Evolutionary conservation across 23 red algal species (phyloP).

Genomic region (Pyropia yezoensis): DNA sequence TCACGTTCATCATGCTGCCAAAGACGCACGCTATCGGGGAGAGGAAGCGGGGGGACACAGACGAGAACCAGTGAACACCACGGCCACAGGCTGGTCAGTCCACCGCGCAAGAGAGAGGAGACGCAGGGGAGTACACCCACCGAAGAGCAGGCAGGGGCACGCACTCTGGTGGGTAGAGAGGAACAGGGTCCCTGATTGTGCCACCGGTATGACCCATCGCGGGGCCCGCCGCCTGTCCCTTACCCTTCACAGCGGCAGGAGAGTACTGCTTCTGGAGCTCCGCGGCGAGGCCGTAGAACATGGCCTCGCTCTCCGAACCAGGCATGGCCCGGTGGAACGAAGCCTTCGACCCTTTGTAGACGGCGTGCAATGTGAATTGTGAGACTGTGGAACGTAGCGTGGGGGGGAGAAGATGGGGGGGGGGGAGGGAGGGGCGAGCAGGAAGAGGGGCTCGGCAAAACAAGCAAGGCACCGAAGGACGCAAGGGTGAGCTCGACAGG

Average conservation of each 20-base stretch:
- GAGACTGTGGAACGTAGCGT: conserved; percentile 3
- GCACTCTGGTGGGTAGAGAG: too few species aligned
- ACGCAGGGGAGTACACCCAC: too few species aligned
- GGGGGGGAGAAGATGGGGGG: too few species aligned
- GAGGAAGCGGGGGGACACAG: too few species aligned
- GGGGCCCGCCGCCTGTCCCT: too few species aligned
- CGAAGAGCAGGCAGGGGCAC: too few species aligned
- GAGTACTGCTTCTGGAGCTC: conserved; percentile 1
- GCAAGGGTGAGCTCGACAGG: too few species aligned
- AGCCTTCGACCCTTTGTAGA: conserved; percentile 19
- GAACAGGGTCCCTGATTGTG: too few species aligned
- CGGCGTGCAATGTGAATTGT: conserved; percentile 45
- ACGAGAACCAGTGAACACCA: too few species aligned
- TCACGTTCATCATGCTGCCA: conserved; percentile 52
- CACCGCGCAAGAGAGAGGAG: too few species aligned
- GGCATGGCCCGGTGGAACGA: conserved; percentile 46
- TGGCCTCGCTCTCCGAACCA: conserved; percentile 1
- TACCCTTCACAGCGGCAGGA: conserved; percentile 8
- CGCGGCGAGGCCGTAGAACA: conserved; percentile 11
- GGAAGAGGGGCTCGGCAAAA: not conserved
- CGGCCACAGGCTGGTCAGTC: too few species aligned
- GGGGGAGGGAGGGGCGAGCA: not conserved
- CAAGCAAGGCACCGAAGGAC: not conserved
- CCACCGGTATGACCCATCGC: too few species aligned
- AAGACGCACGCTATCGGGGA: conserved; percentile 12